Evolutionary conservation across 345 rosid genomes (phyloP).

Genomic region (Chamaenerion angustifolium): DNA sequence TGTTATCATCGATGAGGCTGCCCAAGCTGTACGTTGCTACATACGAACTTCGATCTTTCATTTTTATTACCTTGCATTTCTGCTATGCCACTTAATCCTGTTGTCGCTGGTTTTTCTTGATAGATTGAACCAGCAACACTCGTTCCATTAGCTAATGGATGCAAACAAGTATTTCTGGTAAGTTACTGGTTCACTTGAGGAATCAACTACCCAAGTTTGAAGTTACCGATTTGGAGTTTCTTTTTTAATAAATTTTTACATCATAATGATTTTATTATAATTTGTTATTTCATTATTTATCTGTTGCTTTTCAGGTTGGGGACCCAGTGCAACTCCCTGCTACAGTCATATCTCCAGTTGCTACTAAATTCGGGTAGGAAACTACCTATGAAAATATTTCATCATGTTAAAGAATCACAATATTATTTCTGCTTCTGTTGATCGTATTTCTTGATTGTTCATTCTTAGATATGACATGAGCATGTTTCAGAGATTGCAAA

Average conservation of each 20-base stretch:
- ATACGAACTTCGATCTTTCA: neutral
- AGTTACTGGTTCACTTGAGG: neutral
- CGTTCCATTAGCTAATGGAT: constrained; percentile 77
- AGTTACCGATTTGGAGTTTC: neutral
- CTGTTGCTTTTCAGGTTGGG: constrained; percentile 48
- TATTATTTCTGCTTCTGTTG: constrained; percentile 3
- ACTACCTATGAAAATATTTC: neutral
- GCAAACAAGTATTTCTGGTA: constrained; percentile 99
- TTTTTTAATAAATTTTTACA: neutral
- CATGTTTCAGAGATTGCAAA: constrained; percentile 90
- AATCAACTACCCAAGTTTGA: neutral
- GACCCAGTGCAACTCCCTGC: constrained; percentile 97
- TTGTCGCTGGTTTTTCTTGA: constrained; percentile 8
- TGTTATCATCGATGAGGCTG: constrained; percentile 96
- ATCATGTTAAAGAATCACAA: neutral
- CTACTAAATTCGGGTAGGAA: constrained; percentile 61
- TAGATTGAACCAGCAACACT: constrained; percentile 99
- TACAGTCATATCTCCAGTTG: constrained; percentile 79
- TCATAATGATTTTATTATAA: neutral
- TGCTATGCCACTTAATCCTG: neutral
- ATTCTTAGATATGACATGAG: constrained; percentile 63
- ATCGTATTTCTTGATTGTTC: constrained; percentile 9
- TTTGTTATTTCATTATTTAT: constrained; percentile 3
- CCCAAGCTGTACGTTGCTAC: constrained; percentile 74
- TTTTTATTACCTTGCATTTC: neutral